Percentiles rank a stretch among this genome's conserved stretches.
Conservation (phyloP, 1,284 basidiomycete genomes). For the Heterobasidion annosum region DNA sequence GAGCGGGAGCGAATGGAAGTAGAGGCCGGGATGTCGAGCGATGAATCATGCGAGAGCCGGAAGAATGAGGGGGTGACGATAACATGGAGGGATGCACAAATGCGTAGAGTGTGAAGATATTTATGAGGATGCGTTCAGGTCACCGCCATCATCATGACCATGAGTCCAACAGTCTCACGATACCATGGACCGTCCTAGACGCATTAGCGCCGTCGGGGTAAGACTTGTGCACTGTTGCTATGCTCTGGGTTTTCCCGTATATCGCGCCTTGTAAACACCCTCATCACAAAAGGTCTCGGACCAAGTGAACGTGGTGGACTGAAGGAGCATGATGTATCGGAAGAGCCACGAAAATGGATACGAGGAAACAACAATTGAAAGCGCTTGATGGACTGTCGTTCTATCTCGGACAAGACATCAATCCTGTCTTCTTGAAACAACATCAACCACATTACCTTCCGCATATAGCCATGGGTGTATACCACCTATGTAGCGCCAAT, state of each 20-base stretch:
- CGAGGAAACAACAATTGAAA: too few species aligned
- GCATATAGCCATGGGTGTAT: too few species aligned
- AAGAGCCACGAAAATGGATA: too few species aligned
- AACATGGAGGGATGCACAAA: neutral
- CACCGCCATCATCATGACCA: neutral
- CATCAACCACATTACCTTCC: too few species aligned
- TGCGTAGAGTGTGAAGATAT: neutral
- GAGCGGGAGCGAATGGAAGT: neutral
- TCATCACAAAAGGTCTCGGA: too few species aligned
- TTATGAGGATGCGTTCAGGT: neutral
- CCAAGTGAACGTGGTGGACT: too few species aligned
- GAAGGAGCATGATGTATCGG: too few species aligned
- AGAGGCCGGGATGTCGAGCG: slow-evolving; percentile 1
- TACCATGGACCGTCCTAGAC: neutral
- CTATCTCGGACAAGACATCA: neutral
- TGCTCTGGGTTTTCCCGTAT: neutral
- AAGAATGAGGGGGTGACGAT: neutral
- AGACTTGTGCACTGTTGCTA: neutral
- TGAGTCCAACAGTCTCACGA: neutral
- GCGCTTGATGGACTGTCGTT: too few species aligned
- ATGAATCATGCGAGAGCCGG: neutral
- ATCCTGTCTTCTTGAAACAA: too few species aligned
- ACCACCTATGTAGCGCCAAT: too few species aligned
- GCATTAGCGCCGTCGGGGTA: neutral
- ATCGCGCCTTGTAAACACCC: too few species aligned